Evolutionary conservation across 2,329 filamentous ascomycete species (phyloP), one percentile per base, ranked within the genome.

Genomic region (Aspergillus sp.): DNA sequence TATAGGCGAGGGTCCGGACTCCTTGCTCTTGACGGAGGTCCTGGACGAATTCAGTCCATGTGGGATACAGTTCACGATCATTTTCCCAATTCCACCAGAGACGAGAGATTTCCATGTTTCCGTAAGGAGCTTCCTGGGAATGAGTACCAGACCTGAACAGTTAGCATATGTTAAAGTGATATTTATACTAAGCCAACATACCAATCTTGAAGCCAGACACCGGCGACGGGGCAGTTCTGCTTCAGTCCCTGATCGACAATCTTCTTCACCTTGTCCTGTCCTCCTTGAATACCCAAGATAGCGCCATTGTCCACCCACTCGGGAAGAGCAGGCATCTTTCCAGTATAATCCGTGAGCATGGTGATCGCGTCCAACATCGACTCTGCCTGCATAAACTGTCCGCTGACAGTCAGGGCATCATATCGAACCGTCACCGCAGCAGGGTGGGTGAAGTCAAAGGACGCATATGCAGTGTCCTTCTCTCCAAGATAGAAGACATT

Each of bases 11-110:
- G 9, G 45, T 61, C 49, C 43, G 64, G 38, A 67, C 58, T 26
- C 60, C 59, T 46, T 66, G 52, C 41, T 58, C 27, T 28, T 61
- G 54, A 1, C 59, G 57, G 5, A 67, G 48, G 26, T 54, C 40
- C 39, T 65, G 62, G 5, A 66, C 64, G 39, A 65, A 67, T 5
- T 61, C 42, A n/a, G 48, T 48, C 64, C 62, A 67, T 1, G 49
- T 57, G 0, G 65, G 65, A 42, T 67, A 68, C 1, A 67, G 55
- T 5, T 48, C 42, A 7, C 51, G 49, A 41, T 68, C 64, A 12
- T 59, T 53, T 45, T 68, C 65, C 64, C 64, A 67, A 43, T 68
- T 68, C 65, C 64, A 68, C 64, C 64, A 67, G 3, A 68, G 55
- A 28, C 65, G 56, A 11, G 60, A 63, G 31, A 68, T 57, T 41